phyloP scores from a whole-genome alignment of 352 stramenopile species.

The Plasmopara viticola region DNA sequence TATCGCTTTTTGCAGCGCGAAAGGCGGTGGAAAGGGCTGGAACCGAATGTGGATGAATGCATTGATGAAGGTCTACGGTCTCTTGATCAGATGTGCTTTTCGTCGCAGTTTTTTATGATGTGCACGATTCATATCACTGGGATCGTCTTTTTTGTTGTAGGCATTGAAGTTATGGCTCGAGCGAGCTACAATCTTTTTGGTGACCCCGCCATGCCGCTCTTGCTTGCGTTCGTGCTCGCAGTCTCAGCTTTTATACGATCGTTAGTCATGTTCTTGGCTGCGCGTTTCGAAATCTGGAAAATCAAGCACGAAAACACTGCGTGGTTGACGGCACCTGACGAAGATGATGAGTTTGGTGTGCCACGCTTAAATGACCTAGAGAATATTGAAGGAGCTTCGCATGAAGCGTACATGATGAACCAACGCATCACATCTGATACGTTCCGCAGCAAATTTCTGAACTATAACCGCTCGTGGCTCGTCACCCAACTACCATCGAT shows the following conservation, averaged over 20 bases:
- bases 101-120: slow-evolving; percentile 97
- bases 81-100: slow-evolving; percentile 97
- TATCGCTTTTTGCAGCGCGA: slow-evolving; percentile 95
- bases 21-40: slow-evolving; percentile 94
- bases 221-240: slow-evolving; percentile 70
- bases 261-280: slow-evolving; percentile 77
- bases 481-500: slow-evolving; percentile 94
- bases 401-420: slow-evolving; percentile 96
- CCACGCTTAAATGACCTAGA: slow-evolving; percentile 90
- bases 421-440: slow-evolving; percentile 94
- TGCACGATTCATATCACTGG: slow-evolving; percentile 90
- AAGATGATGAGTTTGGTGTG: slow-evolving; percentile 90
- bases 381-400: slow-evolving; percentile 89
- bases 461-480: slow-evolving; percentile 97
- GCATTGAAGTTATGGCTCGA: slow-evolving; percentile 94
- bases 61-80: slow-evolving; percentile 94
- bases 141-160: slow-evolving; percentile 93
- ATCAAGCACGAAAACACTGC: slow-evolving; percentile 95
- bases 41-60: slow-evolving; percentile 94
- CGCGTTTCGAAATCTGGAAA: slow-evolving; percentile 90
- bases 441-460: slow-evolving; percentile 97
- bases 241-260: slow-evolving; percentile 53
- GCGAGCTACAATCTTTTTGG: slow-evolving; percentile 95
- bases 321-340: slow-evolving; percentile 87
- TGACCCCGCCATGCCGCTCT: slow-evolving; percentile 86